phyloP scores from a whole-genome alignment of 2,329 filamentous ascomycete genomes.

The Coniochaeta sp. region DNA sequence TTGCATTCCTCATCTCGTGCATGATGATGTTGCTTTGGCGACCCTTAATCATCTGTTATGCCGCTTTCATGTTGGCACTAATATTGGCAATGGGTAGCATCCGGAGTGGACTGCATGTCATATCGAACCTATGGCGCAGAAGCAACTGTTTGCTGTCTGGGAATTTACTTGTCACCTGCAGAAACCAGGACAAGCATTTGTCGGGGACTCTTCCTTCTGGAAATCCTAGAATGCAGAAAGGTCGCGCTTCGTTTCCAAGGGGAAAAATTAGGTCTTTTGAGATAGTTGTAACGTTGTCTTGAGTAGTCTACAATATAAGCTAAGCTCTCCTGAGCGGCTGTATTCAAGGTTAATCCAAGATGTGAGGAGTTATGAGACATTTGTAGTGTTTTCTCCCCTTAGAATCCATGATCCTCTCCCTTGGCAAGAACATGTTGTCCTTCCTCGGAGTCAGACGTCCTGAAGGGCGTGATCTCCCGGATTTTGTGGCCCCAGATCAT shows the following conservation, averaged over 20 bases:
- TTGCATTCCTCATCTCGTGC: not conserved
- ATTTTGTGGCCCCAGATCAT: constrained; percentile 19
- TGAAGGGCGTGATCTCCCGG: constrained; percentile 8
- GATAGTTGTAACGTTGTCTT: no score
- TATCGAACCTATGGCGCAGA: not conserved
- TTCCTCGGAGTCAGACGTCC: constrained; percentile 9
- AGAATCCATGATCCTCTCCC: constrained; percentile 4
- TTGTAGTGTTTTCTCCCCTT: not conserved
- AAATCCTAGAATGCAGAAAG: no score
- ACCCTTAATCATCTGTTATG: not conserved
- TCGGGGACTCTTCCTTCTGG: no score
- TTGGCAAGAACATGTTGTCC: constrained; percentile 6
- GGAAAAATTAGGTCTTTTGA: no score
- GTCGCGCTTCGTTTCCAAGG: no score
- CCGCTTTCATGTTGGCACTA: not conserved
- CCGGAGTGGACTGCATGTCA: not conserved
- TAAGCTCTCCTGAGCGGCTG: no score
- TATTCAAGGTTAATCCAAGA: not conserved
- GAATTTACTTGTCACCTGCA: not conserved
- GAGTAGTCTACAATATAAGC: no score
- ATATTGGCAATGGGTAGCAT: not conserved
- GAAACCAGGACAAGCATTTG: not conserved
- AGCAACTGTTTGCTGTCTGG: not conserved
- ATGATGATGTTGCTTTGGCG: not conserved
- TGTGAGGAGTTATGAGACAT: not conserved